Evolutionary conservation across 2,329 filamentous ascomycete genomes (phyloP).

Genomic region (Cordyceps cateniannulata): DNA sequence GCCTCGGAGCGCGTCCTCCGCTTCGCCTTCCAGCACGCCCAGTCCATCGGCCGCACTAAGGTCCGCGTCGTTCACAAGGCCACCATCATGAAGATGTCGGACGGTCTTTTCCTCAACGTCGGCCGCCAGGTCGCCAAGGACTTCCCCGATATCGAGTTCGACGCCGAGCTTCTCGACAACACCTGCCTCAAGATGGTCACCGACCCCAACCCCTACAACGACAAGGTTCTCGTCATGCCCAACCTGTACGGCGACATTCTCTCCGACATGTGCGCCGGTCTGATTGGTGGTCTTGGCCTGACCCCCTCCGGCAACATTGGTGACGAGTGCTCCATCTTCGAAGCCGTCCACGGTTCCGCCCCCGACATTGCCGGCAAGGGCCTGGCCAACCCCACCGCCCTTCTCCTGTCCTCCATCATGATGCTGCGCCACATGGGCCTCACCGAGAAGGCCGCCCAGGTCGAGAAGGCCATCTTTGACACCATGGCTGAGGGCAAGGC

Average conservation of each 20-base stretch:
- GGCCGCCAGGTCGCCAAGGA: conserved; percentile 86
- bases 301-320: conserved; percentile 98
- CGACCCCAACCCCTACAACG: conserved; percentile 93
- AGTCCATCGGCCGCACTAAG: conserved; percentile 90
- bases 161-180: conserved; percentile 97
- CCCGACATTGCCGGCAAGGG: conserved; percentile 95
- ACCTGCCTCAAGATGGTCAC: conserved; percentile 98
- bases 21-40: conserved; percentile 97
- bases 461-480: conserved; percentile 92
- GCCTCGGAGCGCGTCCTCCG: conserved; percentile 92
- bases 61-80: conserved; percentile 98
- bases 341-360: conserved; percentile 95
- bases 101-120: conserved; percentile 92
- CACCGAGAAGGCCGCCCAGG: conserved; percentile 73
- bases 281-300: conserved; percentile 94
- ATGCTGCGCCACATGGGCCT: conserved; percentile 99
- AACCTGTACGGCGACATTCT: conserved; percentile 99
- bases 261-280: conserved; percentile 97
- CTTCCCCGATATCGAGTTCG: conserved; percentile 92
- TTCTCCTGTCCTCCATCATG: conserved; percentile 96
- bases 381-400: conserved; percentile 93
- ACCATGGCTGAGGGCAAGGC: conserved; percentile 93
- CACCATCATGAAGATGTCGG: conserved; percentile 99
- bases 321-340: conserved; percentile 99
- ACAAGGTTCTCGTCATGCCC: conserved; percentile 97